Conservation (phyloP, 306 rosid species). For the Cicer pinnatifidum region DNA sequence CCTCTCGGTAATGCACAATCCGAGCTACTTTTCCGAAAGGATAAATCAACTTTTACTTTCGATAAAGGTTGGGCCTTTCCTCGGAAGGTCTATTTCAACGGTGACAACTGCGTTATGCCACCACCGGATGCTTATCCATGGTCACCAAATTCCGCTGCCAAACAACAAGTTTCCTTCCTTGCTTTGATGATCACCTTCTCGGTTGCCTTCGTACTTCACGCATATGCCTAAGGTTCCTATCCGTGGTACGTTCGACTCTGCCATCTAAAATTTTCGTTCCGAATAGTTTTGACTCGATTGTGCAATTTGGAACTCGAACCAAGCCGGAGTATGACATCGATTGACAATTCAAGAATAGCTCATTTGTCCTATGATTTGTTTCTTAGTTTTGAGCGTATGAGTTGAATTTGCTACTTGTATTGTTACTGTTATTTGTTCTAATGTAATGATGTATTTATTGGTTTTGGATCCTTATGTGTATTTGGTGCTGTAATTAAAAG, state of each 20-base stretch:
- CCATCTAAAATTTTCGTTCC: constrained; percentile 9
- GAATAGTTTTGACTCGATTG: constrained; percentile 42
- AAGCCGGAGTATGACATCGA: constrained; percentile 29
- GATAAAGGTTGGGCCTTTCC: constrained; percentile 97
- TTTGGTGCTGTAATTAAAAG: constrained; percentile 36
- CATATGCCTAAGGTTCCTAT: constrained; percentile 43
- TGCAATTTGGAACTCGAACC: constrained; percentile 39
- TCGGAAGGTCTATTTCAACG: constrained; percentile 82
- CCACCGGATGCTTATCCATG: constrained; percentile 85
- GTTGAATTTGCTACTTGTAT: constrained; percentile 41
- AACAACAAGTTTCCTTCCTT: constrained; percentile 49
- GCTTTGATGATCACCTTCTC: constrained; percentile 49
- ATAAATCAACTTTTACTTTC: constrained; percentile 68
- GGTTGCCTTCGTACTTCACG: constrained; percentile 48
- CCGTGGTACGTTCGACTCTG: not conserved
- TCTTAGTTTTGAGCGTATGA: constrained; percentile 11
- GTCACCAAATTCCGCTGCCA: constrained; percentile 66
- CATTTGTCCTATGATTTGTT: constrained; percentile 37
- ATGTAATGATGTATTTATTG: constrained; percentile 31
- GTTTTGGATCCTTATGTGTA: constrained; percentile 19
- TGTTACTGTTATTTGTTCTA: constrained; percentile 38
- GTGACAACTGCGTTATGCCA: constrained; percentile 93
- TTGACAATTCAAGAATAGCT: constrained; percentile 34
- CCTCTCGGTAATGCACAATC: constrained; percentile 81
- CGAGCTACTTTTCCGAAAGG: constrained; percentile 77